Base-by-base conservation (phyloP, 176 grass and related monocot species). In the Elaeis guineensis region DNA sequence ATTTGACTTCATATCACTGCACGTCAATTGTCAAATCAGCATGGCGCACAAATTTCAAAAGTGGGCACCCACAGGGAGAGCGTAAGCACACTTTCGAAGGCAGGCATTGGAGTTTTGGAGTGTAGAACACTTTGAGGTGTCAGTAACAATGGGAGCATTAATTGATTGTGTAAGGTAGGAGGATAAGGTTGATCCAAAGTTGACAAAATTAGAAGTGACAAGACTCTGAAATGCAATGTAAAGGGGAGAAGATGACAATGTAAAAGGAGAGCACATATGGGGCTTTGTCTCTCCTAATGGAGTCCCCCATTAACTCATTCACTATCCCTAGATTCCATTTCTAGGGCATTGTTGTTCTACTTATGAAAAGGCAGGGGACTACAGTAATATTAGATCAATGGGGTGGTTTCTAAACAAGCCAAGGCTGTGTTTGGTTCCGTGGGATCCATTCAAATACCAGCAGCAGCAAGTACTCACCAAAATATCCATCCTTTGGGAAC, bases 141-240 rank as follows among this genome's bases (percentile, higher is more conserved):
- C 35, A 44, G 35, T 12, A 44, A 44, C 28, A 52, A 67, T 12
- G 50, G 51, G 17, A 54, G n/a, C 23, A 30, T 20, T 67, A 15
- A 54, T 55, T 54, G 64, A 53, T 67, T 19, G 64, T 54, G 51
- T 16, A 28, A 39, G 51, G 25, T 55, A 54, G 64, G 50, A 54
- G 64, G 64, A 67, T 54, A 55, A 67, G 64, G 64, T 55, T 28
- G 64, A 54, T 16, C 25, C 51, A 64, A 51, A 51, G 51, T 67
- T 55, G 64, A 55, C 25, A 18, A 5, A 5, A 9, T 50, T 20
- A 16, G 50, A 5, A 18, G 64, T 26, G 64, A 67, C 17, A 55
- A 67, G 51, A 67, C 64, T 29, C 6, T 55, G 17, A 12, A 54
- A 19, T 21, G 51, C 35, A 11, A 12, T 44, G 35, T n/a, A 2